Conservation (phyloP, 148 eudicot species). For the Amaranthus cruentus region DNA sequence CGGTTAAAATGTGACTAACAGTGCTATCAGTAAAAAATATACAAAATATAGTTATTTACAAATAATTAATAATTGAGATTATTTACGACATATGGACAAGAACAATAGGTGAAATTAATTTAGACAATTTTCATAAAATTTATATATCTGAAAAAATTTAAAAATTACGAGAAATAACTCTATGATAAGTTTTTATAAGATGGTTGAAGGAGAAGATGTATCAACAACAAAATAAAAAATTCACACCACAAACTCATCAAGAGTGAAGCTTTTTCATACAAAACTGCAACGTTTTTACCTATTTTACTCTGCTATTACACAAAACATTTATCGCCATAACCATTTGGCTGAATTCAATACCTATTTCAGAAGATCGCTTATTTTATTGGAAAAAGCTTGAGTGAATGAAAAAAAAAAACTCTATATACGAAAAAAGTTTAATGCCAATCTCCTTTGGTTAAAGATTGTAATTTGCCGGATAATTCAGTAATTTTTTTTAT, state of each 20-base stretch:
- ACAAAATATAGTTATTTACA: too few relatives aligned
- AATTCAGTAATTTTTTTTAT: constrained; percentile 14
- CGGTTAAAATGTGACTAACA: too few relatives aligned
- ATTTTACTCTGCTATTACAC: constrained; percentile 15
- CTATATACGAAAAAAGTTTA: constrained; percentile 35
- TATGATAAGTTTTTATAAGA: not conserved
- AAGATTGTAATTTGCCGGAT: constrained; percentile 16
- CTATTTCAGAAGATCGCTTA: constrained; percentile 18
- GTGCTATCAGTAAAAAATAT: too few relatives aligned
- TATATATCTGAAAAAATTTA: too few relatives aligned
- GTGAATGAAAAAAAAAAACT: constrained; percentile 16
- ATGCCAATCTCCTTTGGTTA: constrained; percentile 18
- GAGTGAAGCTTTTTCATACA: constrained; percentile 22
- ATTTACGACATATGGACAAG: too few relatives aligned
- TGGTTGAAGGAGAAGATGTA: not conserved
- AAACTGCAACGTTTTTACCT: constrained; percentile 13
- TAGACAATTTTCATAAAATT: too few relatives aligned
- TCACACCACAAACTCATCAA: constrained; percentile 7
- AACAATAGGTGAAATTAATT: too few relatives aligned
- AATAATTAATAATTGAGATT: too few relatives aligned
- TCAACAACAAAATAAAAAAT: constrained; percentile 5
- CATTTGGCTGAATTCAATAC: not conserved
- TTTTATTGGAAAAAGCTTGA: constrained; percentile 7
- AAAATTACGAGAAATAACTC: too few relatives aligned
- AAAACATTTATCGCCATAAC: constrained; percentile 11